phyloP scores from a whole-genome alignment of 2,329 filamentous ascomycete genomes.

The Fusarium udum region DNA sequence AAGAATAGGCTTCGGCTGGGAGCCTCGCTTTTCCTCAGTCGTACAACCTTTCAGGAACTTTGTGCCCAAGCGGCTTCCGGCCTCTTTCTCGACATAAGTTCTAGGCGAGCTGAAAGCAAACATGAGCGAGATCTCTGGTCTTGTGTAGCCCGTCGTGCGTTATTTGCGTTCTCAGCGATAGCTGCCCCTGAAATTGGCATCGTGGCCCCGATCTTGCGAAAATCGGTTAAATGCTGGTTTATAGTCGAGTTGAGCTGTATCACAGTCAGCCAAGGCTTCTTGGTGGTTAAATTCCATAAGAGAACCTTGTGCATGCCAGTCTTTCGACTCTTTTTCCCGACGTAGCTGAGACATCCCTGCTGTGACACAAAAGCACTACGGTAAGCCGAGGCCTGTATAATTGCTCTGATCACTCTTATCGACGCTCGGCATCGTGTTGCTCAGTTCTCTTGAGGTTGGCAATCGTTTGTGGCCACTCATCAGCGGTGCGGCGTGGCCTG shows the following conservation, averaged over 20 bases:
- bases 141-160: not conserved
- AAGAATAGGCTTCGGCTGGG: not conserved
- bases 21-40: too few species aligned
- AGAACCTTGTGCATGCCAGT: not conserved
- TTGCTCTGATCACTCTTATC: too few species aligned
- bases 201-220: too few species aligned
- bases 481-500: not conserved
- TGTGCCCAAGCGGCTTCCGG: not conserved
- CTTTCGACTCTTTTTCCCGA: not conserved
- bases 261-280: not conserved
- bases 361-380: not conserved
- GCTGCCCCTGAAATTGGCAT: not conserved
- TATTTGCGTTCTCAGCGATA: not conserved
- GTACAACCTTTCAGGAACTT: too few species aligned
- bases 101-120: not conserved
- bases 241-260: not conserved
- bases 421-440: fast-evolving
- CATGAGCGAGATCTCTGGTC: fast-evolving
- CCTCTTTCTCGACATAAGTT: not conserved
- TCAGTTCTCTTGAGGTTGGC: not conserved
- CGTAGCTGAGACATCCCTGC: not conserved
- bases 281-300: fast-evolving
- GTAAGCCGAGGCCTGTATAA: too few species aligned
- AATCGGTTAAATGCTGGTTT: not conserved
- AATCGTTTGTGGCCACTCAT: not conserved